Base-by-base conservation (phyloP, 768 basidiomycete species). In the Termitomyces titanicus region DNA sequence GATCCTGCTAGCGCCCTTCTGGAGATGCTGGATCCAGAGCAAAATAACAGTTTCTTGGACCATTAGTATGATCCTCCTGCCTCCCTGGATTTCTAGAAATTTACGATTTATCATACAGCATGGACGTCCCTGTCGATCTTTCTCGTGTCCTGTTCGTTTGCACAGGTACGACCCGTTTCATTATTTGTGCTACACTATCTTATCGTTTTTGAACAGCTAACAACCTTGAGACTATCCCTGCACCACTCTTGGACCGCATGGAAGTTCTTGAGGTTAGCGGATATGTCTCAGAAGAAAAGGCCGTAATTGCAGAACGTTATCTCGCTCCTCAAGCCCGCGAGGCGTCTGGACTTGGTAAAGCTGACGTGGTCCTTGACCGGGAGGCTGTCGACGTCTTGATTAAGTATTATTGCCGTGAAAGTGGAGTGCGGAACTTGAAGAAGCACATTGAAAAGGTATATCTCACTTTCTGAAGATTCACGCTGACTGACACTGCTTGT, bases 91-190 rank as follows among this genome's bases (percentile, higher is more conserved):
- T 31, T 47, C 4, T 17, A 45, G 66, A 62, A n/a, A 15, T 27
- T 53, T 39, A 40, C 54, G 13, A 52, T 18, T 37, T 44, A 9
- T 40, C 7, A n/a, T 46, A 3, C 60, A 94, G 93, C 72, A 92
- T 98, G 85, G 94, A 98, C 65, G 92, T 98, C 12, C 94, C 94
- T 7, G 91, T 98, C 49, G 96, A 99, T 66, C 81, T 99, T 18
- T 98, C 95, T 0, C 85, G 92, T 38, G 94, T 98, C 27, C 82
- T 99, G 3, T 99, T 99, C 69, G 95, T 99, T 53, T 99, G 97
- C 75, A 99, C 96, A 44, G 64, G 64, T 63, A 18, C 33, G 50
- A 46, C 38, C 15, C 17, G 4, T n/a, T 27, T 18, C 8, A 25
- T 39, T 9, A 10, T 3, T 8, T 39, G 1, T 22, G 8, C 11